A percentile compares a stretch with the other conserved stretches of the same genome.
Conservation (phyloP, 2,329 filamentous ascomycete genomes). For the Ascochyta lentis region DNA sequence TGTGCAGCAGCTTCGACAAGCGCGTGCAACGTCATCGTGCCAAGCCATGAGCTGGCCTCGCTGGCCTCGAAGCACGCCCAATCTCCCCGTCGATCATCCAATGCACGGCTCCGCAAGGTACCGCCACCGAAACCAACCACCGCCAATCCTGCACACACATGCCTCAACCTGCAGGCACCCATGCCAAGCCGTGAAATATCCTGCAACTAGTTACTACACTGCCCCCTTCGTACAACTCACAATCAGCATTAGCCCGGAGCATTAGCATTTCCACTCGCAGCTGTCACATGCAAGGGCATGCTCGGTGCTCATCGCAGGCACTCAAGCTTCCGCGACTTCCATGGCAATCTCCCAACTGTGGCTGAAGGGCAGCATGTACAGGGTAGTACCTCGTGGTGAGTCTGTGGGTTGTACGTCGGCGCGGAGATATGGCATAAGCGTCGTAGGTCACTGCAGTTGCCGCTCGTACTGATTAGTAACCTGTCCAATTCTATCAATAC, state of each 20-base stretch:
- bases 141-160: not conserved
- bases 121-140: slow-evolving; percentile 7
- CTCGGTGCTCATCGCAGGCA: not conserved
- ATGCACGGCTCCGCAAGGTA: slow-evolving; percentile 9
- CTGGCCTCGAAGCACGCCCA: slow-evolving; percentile 4
- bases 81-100: slow-evolving; percentile 4
- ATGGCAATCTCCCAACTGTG: not conserved
- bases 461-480: not conserved
- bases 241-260: slow-evolving; percentile 11
- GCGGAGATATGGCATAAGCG: not conserved
- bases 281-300: slow-evolving; percentile 2
- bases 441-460: not conserved
- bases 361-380: not conserved
- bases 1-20: not conserved
- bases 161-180: slow-evolving; percentile 2
- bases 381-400: not conserved
- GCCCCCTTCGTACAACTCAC: slow-evolving; percentile 2
- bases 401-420: no score
- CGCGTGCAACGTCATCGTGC: slow-evolving; percentile 7
- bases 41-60: slow-evolving; percentile 6
- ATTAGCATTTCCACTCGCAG: not conserved
- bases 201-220: slow-evolving; percentile 6
- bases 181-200: not conserved
- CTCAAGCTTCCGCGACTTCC: no score
- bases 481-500: no score